Conservation (phyloP, 2,329 filamentous ascomycete species). For the Thielaviopsis ethacetica region DNA sequence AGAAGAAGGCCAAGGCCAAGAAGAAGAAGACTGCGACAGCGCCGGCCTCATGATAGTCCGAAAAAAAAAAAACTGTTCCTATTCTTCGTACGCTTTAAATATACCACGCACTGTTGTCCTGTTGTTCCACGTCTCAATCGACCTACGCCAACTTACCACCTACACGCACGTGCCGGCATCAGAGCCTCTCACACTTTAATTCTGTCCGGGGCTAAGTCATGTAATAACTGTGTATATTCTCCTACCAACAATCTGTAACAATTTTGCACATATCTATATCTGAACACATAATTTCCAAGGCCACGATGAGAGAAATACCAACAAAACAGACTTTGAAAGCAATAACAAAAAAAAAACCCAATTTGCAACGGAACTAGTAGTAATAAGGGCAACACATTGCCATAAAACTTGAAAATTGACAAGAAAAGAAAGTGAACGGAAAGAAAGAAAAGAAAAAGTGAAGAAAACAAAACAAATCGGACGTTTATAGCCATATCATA, state of each 20-base stretch:
- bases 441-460: conserved; percentile 4
- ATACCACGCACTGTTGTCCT: background rate
- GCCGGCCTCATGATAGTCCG: background rate
- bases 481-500: background rate
- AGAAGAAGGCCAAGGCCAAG: conserved; percentile 66
- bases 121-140: background rate
- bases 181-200: background rate
- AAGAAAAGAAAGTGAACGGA: conserved; percentile 1
- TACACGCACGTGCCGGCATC: background rate
- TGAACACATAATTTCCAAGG: background rate
- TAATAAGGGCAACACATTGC: background rate
- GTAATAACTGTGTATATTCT: background rate
- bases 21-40: conserved; percentile 38
- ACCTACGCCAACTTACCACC: background rate
- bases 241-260: background rate
- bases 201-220: no score
- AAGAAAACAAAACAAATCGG: background rate
- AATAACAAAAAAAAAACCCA: background rate
- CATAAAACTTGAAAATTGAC: background rate
- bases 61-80: background rate
- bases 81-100: background rate
- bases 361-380: background rate
- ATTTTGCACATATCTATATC: background rate
- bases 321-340: background rate
- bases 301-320: background rate